A percentile compares a stretch with the other conserved stretches of the same genome.
These are phyloP conservation scores for Alternaria burnsii DNA, from an alignment of 2,329 filamentous ascomycete species.

Conservation along the genomic window DNA sequence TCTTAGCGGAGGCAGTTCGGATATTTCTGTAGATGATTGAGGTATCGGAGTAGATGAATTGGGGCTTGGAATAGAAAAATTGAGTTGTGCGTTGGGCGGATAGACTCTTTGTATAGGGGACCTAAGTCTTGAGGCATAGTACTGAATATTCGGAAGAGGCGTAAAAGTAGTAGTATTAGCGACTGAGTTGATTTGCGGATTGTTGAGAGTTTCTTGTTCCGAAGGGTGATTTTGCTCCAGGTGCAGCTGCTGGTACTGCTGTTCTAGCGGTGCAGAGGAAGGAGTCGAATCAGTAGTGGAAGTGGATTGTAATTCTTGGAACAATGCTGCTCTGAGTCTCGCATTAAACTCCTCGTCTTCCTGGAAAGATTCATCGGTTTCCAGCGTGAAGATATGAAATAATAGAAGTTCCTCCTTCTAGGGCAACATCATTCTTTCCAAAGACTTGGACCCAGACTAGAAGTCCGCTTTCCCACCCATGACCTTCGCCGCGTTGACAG, in stretches of 20 bases:
- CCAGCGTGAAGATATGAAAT: not conserved
- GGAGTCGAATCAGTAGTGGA: not conserved
- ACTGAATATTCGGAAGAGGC: not conserved
- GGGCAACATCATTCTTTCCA: not conserved
- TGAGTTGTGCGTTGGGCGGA: not conserved
- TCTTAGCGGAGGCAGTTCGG: not conserved
- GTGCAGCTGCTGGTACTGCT: not conserved
- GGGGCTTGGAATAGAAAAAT: not conserved
- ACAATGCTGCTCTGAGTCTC: not conserved
- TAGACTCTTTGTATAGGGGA: not conserved
- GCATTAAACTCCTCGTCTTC: not conserved
- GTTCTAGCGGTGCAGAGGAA: not conserved
- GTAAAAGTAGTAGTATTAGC: not conserved
- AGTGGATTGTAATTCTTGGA: not conserved
- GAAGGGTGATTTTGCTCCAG: not conserved
- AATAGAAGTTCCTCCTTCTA: not conserved
- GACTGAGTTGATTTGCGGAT: not conserved
- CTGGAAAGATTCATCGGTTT: not conserved
- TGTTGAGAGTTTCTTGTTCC: not conserved
- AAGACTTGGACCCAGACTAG: constrained; percentile 19
- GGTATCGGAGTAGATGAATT: not conserved
- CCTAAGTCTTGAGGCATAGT: not conserved
- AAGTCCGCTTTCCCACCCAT: constrained; percentile 58
- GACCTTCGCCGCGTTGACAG: constrained; percentile 90
- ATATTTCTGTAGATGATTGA: not conserved